A percentile compares a stretch with the other conserved stretches of the same genome.
Conservation (phyloP, 2,329 filamentous ascomycete species). For the Sphaerulina vaccinii region DNA sequence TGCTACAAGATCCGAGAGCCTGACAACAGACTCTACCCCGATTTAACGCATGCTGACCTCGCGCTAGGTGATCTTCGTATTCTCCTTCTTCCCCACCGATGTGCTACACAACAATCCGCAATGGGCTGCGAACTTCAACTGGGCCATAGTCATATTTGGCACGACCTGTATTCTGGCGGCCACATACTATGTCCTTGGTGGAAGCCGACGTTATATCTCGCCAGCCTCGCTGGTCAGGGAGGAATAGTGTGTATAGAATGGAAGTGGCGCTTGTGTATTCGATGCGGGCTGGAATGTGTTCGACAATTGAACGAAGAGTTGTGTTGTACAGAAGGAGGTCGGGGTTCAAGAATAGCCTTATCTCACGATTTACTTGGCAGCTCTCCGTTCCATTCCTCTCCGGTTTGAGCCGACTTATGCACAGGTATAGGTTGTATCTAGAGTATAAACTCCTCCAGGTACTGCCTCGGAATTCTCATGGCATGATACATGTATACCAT, state of each 20-base stretch:
- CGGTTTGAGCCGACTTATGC: too few species aligned
- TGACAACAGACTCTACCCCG: neutral
- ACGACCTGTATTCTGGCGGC: constrained; percentile 15
- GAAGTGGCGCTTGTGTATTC: neutral
- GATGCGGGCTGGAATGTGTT: too few species aligned
- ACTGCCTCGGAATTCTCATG: too few species aligned
- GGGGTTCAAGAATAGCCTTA: too few species aligned
- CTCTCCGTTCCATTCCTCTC: too few species aligned
- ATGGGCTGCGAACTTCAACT: constrained; percentile 35
- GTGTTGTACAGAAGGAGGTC: too few species aligned
- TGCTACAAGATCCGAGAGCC: neutral
- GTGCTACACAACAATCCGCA: constrained; percentile 23
- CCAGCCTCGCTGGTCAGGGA: constrained; percentile 34
- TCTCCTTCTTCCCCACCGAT: constrained; percentile 37
- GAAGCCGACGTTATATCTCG: constrained; percentile 32
- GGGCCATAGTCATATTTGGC: constrained; percentile 27
- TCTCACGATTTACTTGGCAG: too few species aligned
- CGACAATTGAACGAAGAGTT: too few species aligned
- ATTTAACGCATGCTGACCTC: neutral
- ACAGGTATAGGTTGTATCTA: too few species aligned
- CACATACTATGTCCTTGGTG: constrained; percentile 32
- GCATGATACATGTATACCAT: too few species aligned
- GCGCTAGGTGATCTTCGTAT: constrained; percentile 32
- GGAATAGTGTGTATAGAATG: constrained; percentile 20
- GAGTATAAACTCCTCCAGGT: too few species aligned